Evolutionary conservation across 2,329 filamentous ascomycete species (phyloP), one percentile per base, ranked within the genome.

Genomic region (Epichloe gansuensis): DNA sequence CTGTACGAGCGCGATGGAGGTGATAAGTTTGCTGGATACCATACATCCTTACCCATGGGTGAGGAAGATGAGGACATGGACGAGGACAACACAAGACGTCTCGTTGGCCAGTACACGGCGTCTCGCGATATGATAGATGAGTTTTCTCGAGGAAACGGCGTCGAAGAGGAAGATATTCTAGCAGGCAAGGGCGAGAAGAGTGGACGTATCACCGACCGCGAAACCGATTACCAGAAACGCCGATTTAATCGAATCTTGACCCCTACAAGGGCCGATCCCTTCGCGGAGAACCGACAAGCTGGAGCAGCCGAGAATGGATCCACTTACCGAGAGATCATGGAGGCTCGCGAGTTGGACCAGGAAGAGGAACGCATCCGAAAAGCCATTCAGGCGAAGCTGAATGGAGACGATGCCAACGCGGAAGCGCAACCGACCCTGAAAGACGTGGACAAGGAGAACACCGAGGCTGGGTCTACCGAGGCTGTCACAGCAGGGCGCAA

Each of bases 191-290:
- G 80, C 59, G 93, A 97, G 74, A 87, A 91, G 71, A 87, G 89
- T 66, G 89, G 86, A 53, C 84, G 91, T 61, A 97, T 98, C 64
- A 77, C 84, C 55, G 91, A 94, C 65, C 85, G 93, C 62, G 91
- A 97, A 74, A 94, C 89, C 57, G 91, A 97, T 64, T 98, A 98
- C 66, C 94, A 98, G 71, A 95, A 95, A 71, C 87, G 90, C 58
- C 83, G 90, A 54, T 94, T 95, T 68, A 84, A 95, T 66, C 89
- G 93, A 55, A 83, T 81, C 50, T 75, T 97, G 56, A 93, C 89
- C 23, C 89, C 90, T 4, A 89, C 87, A 8, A 83, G 89, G 62
- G 87, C 84, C 55, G 89, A 95, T 65, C 84, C 89, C 0, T 95
- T 95, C 63, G 85, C 87, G 27, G 80, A 84, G 57, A 87, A 90